phyloP scores from a whole-genome alignment of 2,329 filamentous ascomycete genomes.

The Xylaria sp. region DNA sequence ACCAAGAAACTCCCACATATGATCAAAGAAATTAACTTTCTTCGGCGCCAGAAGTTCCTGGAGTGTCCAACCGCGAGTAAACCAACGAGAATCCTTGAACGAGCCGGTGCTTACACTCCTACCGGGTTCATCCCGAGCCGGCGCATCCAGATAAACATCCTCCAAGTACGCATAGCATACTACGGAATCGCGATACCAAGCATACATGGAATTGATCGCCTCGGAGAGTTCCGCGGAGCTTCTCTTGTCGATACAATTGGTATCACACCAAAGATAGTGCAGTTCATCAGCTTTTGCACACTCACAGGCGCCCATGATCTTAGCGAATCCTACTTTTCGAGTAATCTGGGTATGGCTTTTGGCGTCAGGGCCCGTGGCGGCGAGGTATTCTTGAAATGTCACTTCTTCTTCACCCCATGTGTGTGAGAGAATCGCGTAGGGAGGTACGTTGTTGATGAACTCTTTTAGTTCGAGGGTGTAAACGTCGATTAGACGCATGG shows the following conservation, averaged over 20 bases:
- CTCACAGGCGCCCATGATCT: constrained; percentile 48
- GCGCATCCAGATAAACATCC: constrained; percentile 41
- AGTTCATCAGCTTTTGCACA: constrained; percentile 43
- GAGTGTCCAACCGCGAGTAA: constrained; percentile 45
- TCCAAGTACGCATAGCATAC: constrained; percentile 51
- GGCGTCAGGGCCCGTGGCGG: background rate
- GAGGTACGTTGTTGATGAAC: constrained; percentile 44
- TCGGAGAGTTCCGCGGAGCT: constrained; percentile 51
- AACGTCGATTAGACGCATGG: constrained; percentile 53
- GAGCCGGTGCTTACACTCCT: background rate
- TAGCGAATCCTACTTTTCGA: constrained; percentile 47
- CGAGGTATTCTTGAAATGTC: constrained; percentile 45
- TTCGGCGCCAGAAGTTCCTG: constrained; percentile 43
- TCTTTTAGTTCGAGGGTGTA: constrained; percentile 49
- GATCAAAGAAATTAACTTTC: constrained; percentile 42
- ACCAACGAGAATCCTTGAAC: constrained; percentile 42
- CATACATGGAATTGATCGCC: constrained; percentile 52
- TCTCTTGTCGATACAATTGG: constrained; percentile 52
- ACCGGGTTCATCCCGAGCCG: accelerated
- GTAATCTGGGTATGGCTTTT: constrained; percentile 32
- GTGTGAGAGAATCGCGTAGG: constrained; percentile 55
- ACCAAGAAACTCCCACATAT: constrained; percentile 32
- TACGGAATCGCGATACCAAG: constrained; percentile 45
- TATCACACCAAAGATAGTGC: constrained; percentile 51
- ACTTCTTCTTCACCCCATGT: constrained; percentile 51